Percentiles rank a stretch among this genome's conserved stretches.
phyloP scores from a whole-genome alignment of 345 rosid genomes.

The Anastatica hierochuntica region DNA sequence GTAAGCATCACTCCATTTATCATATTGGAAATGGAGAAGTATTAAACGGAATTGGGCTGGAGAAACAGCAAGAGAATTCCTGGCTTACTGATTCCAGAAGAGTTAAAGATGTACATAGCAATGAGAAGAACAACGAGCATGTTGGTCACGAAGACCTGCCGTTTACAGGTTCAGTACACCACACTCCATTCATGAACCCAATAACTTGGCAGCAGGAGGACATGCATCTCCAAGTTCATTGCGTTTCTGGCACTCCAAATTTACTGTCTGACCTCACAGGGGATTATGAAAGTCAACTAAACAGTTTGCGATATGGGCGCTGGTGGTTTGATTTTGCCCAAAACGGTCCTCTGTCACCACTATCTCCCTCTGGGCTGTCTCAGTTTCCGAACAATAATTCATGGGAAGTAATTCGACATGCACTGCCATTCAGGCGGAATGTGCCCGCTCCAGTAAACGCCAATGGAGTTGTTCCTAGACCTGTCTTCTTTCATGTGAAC shows the following conservation, averaged over 20 bases:
- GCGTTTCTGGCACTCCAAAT: constrained; percentile 25
- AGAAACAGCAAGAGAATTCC: constrained; percentile 23
- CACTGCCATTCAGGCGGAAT: constrained; percentile 38
- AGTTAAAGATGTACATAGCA: constrained; percentile 6
- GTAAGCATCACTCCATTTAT: constrained; percentile 35
- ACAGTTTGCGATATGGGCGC: constrained; percentile 37
- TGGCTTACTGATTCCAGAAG: constrained; percentile 17
- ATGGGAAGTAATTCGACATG: constrained; percentile 47
- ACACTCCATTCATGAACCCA: constrained; percentile 22
- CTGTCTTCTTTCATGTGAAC: constrained; percentile 35
- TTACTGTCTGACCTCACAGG: constrained; percentile 55
- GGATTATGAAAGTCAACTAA: constrained; percentile 39
- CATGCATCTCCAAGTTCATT: constrained; percentile 26
- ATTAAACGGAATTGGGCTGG: constrained; percentile 28
- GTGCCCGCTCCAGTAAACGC: constrained; percentile 30
- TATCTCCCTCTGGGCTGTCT: constrained; percentile 33
- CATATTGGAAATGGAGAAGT: constrained; percentile 35
- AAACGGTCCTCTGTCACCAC: constrained; percentile 34
- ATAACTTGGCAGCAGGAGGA: constrained; percentile 36
- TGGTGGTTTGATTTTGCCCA: constrained; percentile 36
- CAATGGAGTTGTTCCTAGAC: constrained; percentile 42
- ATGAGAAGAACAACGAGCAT: constrained; percentile 25
- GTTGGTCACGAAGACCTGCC: constrained; percentile 29
- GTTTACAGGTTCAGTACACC: constrained; percentile 28
- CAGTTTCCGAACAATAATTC: constrained; percentile 43